Conservation (phyloP, 495 filamentous ascomycete genomes). For the Lasiosphaeriaceae sp. region DNA sequence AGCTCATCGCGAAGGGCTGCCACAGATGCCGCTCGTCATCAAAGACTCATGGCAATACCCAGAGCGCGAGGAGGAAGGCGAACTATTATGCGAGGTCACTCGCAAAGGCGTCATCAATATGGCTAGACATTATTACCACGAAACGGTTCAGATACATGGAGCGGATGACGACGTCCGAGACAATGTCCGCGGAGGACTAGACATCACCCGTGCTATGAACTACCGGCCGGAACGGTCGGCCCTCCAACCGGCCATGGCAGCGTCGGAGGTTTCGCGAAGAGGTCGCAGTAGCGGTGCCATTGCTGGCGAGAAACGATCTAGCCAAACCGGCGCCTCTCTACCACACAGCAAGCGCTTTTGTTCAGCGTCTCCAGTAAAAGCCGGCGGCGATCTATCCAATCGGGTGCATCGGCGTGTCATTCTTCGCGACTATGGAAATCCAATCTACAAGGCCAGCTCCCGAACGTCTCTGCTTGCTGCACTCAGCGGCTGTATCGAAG, state of each 20-base stretch:
- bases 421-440: not conserved
- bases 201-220: slow-evolving; percentile 35
- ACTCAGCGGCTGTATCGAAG: slow-evolving; percentile 33
- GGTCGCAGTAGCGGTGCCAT: slow-evolving; percentile 18
- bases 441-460: slow-evolving; percentile 8
- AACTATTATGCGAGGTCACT: slow-evolving; percentile 35
- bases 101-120: slow-evolving; percentile 35
- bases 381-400: slow-evolving; percentile 17
- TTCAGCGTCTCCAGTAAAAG: slow-evolving; percentile 4
- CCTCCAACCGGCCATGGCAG: slow-evolving; percentile 11
- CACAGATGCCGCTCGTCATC: slow-evolving; percentile 35
- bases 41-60: slow-evolving; percentile 50
- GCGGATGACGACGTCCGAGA: slow-evolving; percentile 33
- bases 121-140: slow-evolving; percentile 42
- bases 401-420: slow-evolving; percentile 7
- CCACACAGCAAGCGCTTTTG: slow-evolving; percentile 9
- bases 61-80: slow-evolving; percentile 44
- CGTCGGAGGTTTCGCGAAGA: slow-evolving; percentile 15
- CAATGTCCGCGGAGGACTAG: slow-evolving; percentile 32
- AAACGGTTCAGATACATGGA: slow-evolving; percentile 36
- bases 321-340: slow-evolving; percentile 15
- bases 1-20: slow-evolving; percentile 38
- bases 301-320: slow-evolving; percentile 32
- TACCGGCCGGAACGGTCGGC: slow-evolving; percentile 24
- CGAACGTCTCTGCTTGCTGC: slow-evolving; percentile 30